Percentiles rank a stretch among this genome's conserved stretches.
Evolutionary conservation across 2,329 filamentous ascomycete species (phyloP).

Genomic region (Stylonectria norvegica): DNA sequence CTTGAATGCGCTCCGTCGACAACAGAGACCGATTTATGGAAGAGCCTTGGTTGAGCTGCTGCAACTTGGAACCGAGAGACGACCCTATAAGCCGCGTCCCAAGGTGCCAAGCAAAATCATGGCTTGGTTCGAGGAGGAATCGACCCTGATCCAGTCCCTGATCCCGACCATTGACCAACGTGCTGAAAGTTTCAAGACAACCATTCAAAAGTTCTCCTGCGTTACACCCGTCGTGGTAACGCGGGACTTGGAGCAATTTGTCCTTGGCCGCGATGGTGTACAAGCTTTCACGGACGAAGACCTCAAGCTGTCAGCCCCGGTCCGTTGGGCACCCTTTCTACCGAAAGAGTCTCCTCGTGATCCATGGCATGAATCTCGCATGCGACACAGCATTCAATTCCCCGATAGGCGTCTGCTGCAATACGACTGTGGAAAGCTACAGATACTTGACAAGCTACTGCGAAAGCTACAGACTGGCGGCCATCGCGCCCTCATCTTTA

Average conservation of each 20-base stretch:
- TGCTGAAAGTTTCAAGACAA: slow-evolving; percentile 67
- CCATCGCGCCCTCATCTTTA: slow-evolving; percentile 95
- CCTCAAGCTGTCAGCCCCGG: slow-evolving; percentile 54
- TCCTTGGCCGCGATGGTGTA: slow-evolving; percentile 60
- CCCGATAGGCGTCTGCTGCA: slow-evolving; percentile 94
- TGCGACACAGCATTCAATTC: slow-evolving; percentile 91
- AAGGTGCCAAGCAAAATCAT: slow-evolving; percentile 60
- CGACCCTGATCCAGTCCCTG: slow-evolving; percentile 60
- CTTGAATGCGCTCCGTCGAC: slow-evolving; percentile 75
- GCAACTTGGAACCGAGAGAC: slow-evolving; percentile 58
- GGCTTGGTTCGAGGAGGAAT: slow-evolving; percentile 73
- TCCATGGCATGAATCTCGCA: slow-evolving; percentile 89
- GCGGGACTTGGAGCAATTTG: slow-evolving; percentile 66
- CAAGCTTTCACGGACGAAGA: slow-evolving; percentile 55
- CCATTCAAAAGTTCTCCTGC: slow-evolving; percentile 84
- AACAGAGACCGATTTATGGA: slow-evolving; percentile 78
- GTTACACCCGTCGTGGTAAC: slow-evolving; percentile 87
- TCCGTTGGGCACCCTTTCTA: slow-evolving; percentile 54
- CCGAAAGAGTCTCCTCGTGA: slow-evolving; percentile 60
- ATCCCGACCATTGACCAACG: slow-evolving; percentile 73
- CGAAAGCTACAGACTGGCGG: slow-evolving; percentile 84
- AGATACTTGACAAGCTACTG: slow-evolving; percentile 80
- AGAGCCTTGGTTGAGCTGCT: slow-evolving; percentile 72
- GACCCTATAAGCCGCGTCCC: slow-evolving; percentile 58
- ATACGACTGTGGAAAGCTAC: slow-evolving; percentile 96